A percentile compares a stretch with the other conserved stretches of the same genome.
Evolutionary conservation across 2,329 filamentous ascomycete species (phyloP).

Genomic region (Epichloe typhina): DNA sequence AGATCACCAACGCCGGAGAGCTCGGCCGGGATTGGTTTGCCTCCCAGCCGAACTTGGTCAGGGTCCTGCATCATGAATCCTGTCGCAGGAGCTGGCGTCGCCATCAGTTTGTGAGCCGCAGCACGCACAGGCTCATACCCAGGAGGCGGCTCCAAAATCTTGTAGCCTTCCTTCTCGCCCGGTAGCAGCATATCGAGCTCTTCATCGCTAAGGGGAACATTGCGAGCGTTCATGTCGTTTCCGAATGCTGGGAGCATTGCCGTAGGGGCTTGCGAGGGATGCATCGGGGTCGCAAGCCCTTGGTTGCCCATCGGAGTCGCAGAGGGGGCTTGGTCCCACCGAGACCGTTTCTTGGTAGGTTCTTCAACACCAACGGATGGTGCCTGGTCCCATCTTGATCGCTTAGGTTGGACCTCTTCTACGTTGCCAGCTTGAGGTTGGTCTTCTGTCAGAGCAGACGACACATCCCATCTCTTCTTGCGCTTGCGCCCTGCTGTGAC

Average conservation of each 20-base stretch:
- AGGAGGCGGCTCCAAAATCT: conserved; percentile 77
- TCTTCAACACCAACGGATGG: conserved; percentile 47
- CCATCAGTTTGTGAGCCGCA: conserved; percentile 60
- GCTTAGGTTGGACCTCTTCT: conserved; percentile 51
- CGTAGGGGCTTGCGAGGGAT: conserved; percentile 47
- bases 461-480: conserved; percentile 90
- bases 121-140: conserved; percentile 79
- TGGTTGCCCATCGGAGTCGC: conserved; percentile 62
- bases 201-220: conserved; percentile 78
- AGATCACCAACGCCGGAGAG: conserved; percentile 93
- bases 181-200: conserved; percentile 88
- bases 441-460: conserved; percentile 41
- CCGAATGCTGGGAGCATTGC: conserved; percentile 52
- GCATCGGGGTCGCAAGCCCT: conserved; percentile 67
- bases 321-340: conserved; percentile 84
- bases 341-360: conserved; percentile 59
- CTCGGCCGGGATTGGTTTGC: conserved; percentile 86
- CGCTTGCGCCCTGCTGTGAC: conserved; percentile 58
- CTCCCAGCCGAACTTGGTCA: conserved; percentile 66
- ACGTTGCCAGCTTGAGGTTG: conserved; percentile 33
- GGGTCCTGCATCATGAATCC: conserved; percentile 98
- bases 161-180: conserved; percentile 79
- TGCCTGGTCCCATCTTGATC: conserved; percentile 80
- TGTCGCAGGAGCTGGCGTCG: conserved; percentile 59
- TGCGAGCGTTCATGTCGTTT: conserved; percentile 60